A percentile compares a stretch with the other conserved stretches of the same genome.
Evolutionary conservation across 2,329 filamentous ascomycete species (phyloP).

Genomic region (Myriosclerotinia scirpicola): DNA sequence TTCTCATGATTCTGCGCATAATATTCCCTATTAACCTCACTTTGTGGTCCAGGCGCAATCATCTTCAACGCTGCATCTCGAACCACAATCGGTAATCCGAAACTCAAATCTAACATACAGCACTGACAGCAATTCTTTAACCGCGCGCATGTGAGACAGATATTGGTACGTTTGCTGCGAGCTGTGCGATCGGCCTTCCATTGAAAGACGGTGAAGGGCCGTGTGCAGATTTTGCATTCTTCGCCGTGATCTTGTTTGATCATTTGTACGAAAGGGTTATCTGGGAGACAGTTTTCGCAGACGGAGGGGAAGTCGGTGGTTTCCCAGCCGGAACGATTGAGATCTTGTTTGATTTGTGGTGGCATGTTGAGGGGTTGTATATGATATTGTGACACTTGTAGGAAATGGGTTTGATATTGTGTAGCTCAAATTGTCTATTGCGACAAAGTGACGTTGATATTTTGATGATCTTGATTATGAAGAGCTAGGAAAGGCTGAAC

Average conservation of each 20-base stretch:
- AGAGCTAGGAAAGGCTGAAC: constrained; percentile 18
- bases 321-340: constrained; percentile 96
- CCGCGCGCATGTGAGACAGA: constrained; percentile 93
- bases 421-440: constrained; percentile 1
- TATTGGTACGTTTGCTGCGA: constrained; percentile 89
- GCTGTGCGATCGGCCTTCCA: constrained; percentile 93
- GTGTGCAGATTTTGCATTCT: constrained; percentile 71
- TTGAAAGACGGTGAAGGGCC: constrained; percentile 92
- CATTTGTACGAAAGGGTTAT: constrained; percentile 99
- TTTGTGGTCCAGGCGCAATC: constrained; percentile 89
- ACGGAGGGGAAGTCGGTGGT: constrained; percentile 86
- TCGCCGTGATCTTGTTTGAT: constrained; percentile 92
- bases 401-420: background rate
- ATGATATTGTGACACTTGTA: background rate
- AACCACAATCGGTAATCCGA: constrained; percentile 91
- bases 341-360: constrained; percentile 91
- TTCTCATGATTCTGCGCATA: constrained; percentile 97
- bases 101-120: constrained; percentile 97
- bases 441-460: constrained; percentile 9
- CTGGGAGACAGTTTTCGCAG: constrained; percentile 88
- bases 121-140: constrained; percentile 99
- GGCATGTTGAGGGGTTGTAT: constrained; percentile 57
- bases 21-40: constrained; percentile 92
- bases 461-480: background rate
- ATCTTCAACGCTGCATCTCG: constrained; percentile 97